These are phyloP conservation scores for Erodium moschatum DNA, from an alignment of 441 rosid species.

Conservation along the genomic window DNA sequence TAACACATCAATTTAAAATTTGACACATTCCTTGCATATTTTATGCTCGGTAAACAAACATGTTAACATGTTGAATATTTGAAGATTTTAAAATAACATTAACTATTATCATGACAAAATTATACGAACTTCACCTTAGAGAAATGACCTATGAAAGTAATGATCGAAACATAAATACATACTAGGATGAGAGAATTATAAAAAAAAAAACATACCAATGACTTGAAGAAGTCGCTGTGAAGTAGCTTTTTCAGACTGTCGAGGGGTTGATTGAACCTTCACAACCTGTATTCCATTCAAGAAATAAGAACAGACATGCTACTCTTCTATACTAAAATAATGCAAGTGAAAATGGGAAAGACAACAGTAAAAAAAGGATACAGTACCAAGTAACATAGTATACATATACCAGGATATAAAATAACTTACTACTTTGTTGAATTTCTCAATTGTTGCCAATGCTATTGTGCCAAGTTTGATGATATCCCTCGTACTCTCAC, in stretches of 20 bases:
- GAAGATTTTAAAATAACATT: neutral
- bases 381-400: neutral
- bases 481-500: slow-evolving; percentile 67
- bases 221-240: slow-evolving; percentile 75
- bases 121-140: neutral
- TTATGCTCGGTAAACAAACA: neutral
- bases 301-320: slow-evolving; percentile 8
- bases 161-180: neutral
- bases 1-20: neutral
- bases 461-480: slow-evolving; percentile 83
- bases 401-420: slow-evolving; percentile 7
- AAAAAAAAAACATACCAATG: slow-evolving; percentile 49
- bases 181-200: neutral
- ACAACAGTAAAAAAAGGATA: neutral
- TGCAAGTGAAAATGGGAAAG: slow-evolving; percentile 1
- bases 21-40: neutral
- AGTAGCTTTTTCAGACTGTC: slow-evolving; percentile 55
- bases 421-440: slow-evolving; percentile 62
- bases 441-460: slow-evolving; percentile 76
- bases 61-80: neutral
- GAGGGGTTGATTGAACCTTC: slow-evolving; percentile 59
- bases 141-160: neutral
- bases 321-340: neutral
- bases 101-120: neutral
- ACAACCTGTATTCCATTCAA: slow-evolving; percentile 35